Evolutionary conservation across 345 rosid genomes (phyloP), one percentile per base, ranked within the genome.

Genomic region (Aquilaria yunnanensis): DNA sequence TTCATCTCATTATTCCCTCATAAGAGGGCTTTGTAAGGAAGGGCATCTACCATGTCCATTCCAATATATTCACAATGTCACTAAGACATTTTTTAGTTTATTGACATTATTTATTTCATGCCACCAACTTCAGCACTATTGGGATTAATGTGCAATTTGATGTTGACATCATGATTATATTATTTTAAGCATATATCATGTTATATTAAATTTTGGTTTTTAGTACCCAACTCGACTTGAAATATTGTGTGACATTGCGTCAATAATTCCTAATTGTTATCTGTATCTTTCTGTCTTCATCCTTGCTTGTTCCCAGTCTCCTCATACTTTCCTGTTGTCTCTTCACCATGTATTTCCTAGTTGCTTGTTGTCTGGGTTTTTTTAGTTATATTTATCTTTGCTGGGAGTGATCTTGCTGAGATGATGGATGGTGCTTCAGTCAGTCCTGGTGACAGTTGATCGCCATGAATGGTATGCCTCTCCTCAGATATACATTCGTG

Each of bases 391-490:
- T 32, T 34, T 62, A 16, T 51, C 47, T 5, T 5, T 62, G 29
- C 33, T 52, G 47, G 57, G 34, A 4, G 56, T 60, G 11, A 34
- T 51, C 54, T 62, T 34, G 55, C 23, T 60, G 12, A 37, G 32
- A 47, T 10, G 10, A 54, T 32, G 49, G 62, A 66, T 75, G 70
- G 52, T 37, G 43, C 65, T 81, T 83, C 89, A 94, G 99, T 86
- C 89, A 53, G 95, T 79, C 66, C 68, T 94, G 68, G 92, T 94
- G 57, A 88, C 93, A 14, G 70, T 88, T 58, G 97, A 90, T 77
- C 88, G 89, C 61, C 99, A 94, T 77, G 97, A 90, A 72, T 94
- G 99, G 99, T 94, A 88, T 67, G 91, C 90, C 54, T 81, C 90
- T 71, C 95, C 99, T 46, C 97, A 81, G 74, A 78, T 83, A 74